A percentile compares a stretch with the other conserved stretches of the same genome.
Conservation (phyloP, 2,329 filamentous ascomycete species). For the Sporothrix brunneoviolacea region DNA sequence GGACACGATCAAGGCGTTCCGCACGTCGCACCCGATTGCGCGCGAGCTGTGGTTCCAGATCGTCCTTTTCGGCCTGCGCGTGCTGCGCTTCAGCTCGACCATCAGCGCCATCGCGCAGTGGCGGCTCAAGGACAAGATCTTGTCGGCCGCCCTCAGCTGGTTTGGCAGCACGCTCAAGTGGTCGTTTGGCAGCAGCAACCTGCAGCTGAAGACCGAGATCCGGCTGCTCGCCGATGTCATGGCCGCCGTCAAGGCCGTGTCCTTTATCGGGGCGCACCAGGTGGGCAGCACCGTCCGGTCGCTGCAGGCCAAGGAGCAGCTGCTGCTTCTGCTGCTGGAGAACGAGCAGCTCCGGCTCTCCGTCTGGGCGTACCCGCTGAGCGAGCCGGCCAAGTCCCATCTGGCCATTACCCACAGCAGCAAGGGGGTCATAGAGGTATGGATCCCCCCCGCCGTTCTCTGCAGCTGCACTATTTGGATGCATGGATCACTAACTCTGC, state of each 20-base stretch:
- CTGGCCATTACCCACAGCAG: constrained; percentile 34
- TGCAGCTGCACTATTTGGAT: too few species aligned
- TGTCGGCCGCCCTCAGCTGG: constrained; percentile 84
- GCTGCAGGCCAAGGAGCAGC: constrained; percentile 70
- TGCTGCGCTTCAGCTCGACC: constrained; percentile 67
- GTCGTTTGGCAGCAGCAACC: constrained; percentile 90
- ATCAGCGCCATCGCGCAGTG: constrained; percentile 60
- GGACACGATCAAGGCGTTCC: constrained; percentile 58
- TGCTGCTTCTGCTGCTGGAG: constrained; percentile 73
- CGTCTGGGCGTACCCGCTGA: constrained; percentile 85
- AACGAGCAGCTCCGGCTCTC: constrained; percentile 76
- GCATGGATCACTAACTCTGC: constrained; percentile 18
- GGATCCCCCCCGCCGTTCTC: too few species aligned
- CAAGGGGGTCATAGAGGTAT: constrained; percentile 26
- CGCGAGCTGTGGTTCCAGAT: constrained; percentile 89
- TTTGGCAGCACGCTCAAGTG: constrained; percentile 77
- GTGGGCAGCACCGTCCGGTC: constrained; percentile 54
- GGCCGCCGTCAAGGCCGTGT: constrained; percentile 56
- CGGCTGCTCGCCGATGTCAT: constrained; percentile 73
- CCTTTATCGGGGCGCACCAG: constrained; percentile 49
- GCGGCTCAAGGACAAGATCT: constrained; percentile 79
- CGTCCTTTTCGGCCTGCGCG: constrained; percentile 71
- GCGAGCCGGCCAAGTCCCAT: constrained; percentile 41
- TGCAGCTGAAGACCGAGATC: constrained; percentile 91
- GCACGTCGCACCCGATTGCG: constrained; percentile 74